Conservation (phyloP, 371 early-diverging fungal genomes). For the Choanephora cucurbitarum region DNA sequence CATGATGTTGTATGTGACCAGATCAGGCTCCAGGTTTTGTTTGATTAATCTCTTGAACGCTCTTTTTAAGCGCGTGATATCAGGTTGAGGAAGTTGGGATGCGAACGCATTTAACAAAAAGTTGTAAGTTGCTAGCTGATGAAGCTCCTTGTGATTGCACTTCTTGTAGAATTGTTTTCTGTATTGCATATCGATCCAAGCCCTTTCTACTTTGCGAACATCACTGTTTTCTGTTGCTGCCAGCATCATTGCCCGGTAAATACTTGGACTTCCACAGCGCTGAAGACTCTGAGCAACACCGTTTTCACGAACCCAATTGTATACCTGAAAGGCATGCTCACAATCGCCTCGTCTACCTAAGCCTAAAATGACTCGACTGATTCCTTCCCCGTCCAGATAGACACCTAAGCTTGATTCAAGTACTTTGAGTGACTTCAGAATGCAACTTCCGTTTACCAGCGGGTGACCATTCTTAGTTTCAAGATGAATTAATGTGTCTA, state of each 20-base stretch:
- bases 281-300: constrained; percentile 3
- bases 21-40: constrained; percentile 68
- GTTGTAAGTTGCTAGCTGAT: constrained; percentile 67
- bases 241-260: constrained; percentile 37
- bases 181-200: constrained; percentile 37
- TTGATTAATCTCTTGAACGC: constrained; percentile 28
- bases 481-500: constrained; percentile 16
- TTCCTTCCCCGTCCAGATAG: constrained; percentile 18
- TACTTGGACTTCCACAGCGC: constrained; percentile 13
- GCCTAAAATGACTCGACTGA: constrained; percentile 27
- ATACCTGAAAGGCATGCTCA: constrained; percentile 26
- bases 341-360: constrained; percentile 39
- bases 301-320: constrained; percentile 28
- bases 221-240: constrained; percentile 36
- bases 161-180: constrained; percentile 11
- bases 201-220: constrained; percentile 26
- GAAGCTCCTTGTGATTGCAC: constrained; percentile 25
- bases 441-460: constrained; percentile 19
- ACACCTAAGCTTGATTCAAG: constrained; percentile 32
- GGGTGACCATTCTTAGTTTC: constrained; percentile 10
- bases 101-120: constrained; percentile 80
- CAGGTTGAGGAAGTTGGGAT: constrained; percentile 31
- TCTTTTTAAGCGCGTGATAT: constrained; percentile 27
- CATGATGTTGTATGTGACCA: constrained; percentile 78
- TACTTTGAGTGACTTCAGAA: constrained; percentile 25